Evolutionary conservation across 2,329 filamentous ascomycete genomes (phyloP), one percentile per base, ranked within the genome.

Genomic region (Trichoderma hamatum): DNA sequence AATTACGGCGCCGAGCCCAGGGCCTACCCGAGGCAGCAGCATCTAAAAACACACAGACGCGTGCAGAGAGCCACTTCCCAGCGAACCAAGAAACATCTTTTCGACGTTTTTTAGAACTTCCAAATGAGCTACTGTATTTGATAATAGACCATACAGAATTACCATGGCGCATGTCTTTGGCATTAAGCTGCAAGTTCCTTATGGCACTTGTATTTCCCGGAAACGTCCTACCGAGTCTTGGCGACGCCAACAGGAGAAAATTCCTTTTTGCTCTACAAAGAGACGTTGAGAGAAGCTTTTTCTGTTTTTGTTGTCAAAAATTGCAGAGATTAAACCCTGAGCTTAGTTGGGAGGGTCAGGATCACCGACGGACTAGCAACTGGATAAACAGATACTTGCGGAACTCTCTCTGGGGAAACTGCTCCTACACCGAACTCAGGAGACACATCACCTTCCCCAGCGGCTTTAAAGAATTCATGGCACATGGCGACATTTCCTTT

Each of bases 211-310:
- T 4, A 16, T 49, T 24, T 7, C 43, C 19, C 9, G 9, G n/a
- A 32, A 16, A 1, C 7, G 5, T 5, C 43, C 19, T 36, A 26
- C 43, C 60, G n/a, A 14, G n/a, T 6, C 46, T 63, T 6, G 9
- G 14, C 0, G 4, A 3, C 7, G 3, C 19, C 11, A 21, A 52
- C 19, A 24, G 6, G 14, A 13, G 26, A 2, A 10, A 36, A 11
- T 63, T 63, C 5, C 60, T 63, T 51, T 36, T 21, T 11, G 26
- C 46, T 16, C n/a, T 63, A 5, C 60, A 63, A 34, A 63, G 21
- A n/a, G 60, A 63, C 9, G 11, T 63, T 19, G 4, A 46, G 13
- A 52, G 28, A 14, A 28, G 11, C 30, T 52, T 28, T 14, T 26
- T 63, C 30, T 63, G 60, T 9, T 26, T n/a, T 10, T 52, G 46